Base-by-base conservation (phyloP, 2,329 filamentous ascomycete species). In the Bertia moriformis region DNA sequence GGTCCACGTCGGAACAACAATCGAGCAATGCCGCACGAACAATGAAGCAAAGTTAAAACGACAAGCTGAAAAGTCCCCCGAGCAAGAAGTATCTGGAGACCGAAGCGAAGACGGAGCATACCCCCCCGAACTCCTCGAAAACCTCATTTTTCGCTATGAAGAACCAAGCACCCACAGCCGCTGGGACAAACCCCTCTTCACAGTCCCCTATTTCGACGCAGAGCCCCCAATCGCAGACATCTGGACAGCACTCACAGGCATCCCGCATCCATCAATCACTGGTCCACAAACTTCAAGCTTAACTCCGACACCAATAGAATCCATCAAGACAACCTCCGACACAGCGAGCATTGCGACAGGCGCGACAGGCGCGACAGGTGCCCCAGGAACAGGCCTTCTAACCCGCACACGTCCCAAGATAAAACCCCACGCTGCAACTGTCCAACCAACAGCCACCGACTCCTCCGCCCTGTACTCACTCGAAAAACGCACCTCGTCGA, bases 121-220 rank as follows among this genome's bases (percentile, higher is more conserved):
- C 47, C 62, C 63, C 0, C 51, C 67, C 4, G 67, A 71, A 14
- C 65, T 75, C 39, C 73, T 78, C 46, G 65, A 73, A 44, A 78
- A 78, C 48, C 66, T 80, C 33, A 66, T 77, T 46, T 78, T 75
- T 55, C 65, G 75, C 42, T 79, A 78, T 51, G 75, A 80, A 57
- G 75, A 78, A 56, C 74, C 74, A n/a, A 75, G 72, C 49, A 73
- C 70, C 27, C 72, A 77, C 63, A 73, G 63, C 37, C 64, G 74
- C 38, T 80, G 74, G 74, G 74, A 80, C 51, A 73, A 72, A 37
- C 74, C 75, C 0, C 64, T 79, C 15, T 80, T 78, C 59, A 75
- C 71, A 7, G 66, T 78, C 1, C 66, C 71, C 4, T 67, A 65
- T 47, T 61, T 66, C 41, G 74, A 79, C 49, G 50, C 61, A 4